A percentile compares a stretch with the other conserved stretches of the same genome.
These are phyloP conservation scores for Podaxis sp. DNA, from an alignment of 768 basidiomycete species.

Conservation along the genomic window DNA sequence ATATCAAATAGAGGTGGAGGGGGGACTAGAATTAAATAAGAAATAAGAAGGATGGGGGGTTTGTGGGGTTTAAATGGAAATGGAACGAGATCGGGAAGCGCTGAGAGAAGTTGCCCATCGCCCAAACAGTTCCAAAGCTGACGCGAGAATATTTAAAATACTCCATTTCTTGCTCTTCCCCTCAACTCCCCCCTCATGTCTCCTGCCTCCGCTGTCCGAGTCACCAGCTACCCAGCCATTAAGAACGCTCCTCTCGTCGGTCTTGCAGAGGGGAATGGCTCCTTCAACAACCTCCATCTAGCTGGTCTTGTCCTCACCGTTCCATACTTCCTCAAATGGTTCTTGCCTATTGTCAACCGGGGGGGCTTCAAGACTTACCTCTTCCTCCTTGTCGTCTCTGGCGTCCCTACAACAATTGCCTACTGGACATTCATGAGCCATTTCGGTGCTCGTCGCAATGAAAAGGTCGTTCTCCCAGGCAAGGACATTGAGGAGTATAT, in stretches of 20 bases:
- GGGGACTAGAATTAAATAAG: no score
- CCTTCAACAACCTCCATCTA: constrained; percentile 80
- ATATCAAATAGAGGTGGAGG: background rate
- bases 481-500: constrained; percentile 89
- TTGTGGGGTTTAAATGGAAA: background rate
- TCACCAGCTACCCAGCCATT: constrained; percentile 71
- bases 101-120: background rate
- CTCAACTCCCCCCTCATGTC: constrained; percentile 25
- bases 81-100: background rate
- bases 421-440: constrained; percentile 91
- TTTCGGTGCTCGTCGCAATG: constrained; percentile 77
- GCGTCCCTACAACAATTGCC: constrained; percentile 69
- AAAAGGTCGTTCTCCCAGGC: constrained; percentile 80
- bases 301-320: constrained; percentile 71
- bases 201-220: constrained; percentile 40
- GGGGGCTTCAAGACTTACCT: constrained; percentile 85
- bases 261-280: constrained; percentile 81
- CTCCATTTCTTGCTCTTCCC: background rate
- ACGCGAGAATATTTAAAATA: background rate
- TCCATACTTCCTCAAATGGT: constrained; percentile 80
- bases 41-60: background rate
- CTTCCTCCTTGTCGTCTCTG: constrained; percentile 71
- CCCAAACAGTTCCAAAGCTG: constrained; percentile 1
- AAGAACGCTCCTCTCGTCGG: constrained; percentile 82
- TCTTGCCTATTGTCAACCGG: constrained; percentile 77